phyloP scores from a whole-genome alignment of 768 basidiomycete genomes.

The Amanita thiersii region DNA sequence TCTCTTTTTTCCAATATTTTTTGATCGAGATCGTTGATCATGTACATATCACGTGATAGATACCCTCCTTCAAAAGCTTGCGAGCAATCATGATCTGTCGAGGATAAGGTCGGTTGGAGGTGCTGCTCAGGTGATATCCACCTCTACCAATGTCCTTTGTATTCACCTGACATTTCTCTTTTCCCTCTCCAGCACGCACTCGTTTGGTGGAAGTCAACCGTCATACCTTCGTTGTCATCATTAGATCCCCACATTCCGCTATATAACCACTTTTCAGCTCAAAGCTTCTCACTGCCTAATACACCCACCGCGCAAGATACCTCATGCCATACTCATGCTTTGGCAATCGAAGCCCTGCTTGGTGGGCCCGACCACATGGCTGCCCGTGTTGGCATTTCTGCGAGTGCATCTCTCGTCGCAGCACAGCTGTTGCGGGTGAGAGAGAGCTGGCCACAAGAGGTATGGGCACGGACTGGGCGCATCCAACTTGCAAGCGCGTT shows the following conservation, averaged over 20 bases:
- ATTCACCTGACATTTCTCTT: not conserved
- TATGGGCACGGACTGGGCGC: slow-evolving; percentile 72
- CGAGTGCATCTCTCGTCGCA: slow-evolving; percentile 60
- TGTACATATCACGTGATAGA: slow-evolving; percentile 40
- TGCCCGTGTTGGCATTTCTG: slow-evolving; percentile 64
- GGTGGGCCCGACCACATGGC: slow-evolving; percentile 78
- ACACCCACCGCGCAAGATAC: slow-evolving; percentile 74
- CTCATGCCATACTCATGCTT: slow-evolving; percentile 71
- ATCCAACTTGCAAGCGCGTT: slow-evolving; percentile 75
- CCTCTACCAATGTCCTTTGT: slow-evolving; percentile 10
- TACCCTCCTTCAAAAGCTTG: slow-evolving; percentile 65
- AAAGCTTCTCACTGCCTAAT: slow-evolving; percentile 64
- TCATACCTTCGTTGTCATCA: slow-evolving; percentile 63
- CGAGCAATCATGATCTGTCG: slow-evolving; percentile 59
- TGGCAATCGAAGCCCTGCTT: slow-evolving; percentile 65
- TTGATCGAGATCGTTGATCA: slow-evolving; percentile 24
- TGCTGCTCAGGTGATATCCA: slow-evolving; percentile 64
- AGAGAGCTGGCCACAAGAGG: slow-evolving; percentile 70
- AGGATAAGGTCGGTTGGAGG: slow-evolving; percentile 74
- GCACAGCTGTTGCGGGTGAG: slow-evolving; percentile 73
- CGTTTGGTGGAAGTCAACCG: slow-evolving; percentile 83
- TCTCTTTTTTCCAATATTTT: slow-evolving; percentile 20
- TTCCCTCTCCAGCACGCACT: slow-evolving; percentile 46
- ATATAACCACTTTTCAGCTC: slow-evolving; percentile 58
- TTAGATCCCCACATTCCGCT: slow-evolving; percentile 67